phyloP scores from a whole-genome alignment of 208 protist species.

The Trypanosoma boissoni region DNA sequence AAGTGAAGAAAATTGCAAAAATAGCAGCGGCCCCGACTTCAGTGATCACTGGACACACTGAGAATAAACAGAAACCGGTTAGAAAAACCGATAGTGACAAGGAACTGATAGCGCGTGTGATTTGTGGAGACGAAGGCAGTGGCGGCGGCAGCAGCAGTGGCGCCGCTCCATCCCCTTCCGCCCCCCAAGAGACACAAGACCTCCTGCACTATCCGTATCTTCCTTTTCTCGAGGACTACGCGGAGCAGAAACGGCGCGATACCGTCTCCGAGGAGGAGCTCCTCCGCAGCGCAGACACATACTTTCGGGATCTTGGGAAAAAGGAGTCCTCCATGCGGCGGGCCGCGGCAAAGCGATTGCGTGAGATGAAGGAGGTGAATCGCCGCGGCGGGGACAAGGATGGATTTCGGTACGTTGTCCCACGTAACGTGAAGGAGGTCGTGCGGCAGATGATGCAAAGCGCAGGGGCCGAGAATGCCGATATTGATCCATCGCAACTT shows the following conservation, averaged over 20 bases:
- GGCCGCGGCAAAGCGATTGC: conserved; percentile 52
- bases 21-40: conserved; percentile 4
- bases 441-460: conserved; percentile 59
- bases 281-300: conserved; percentile 63
- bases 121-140: conserved; percentile 36
- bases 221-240: conserved; percentile 70
- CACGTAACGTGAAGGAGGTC: conserved; percentile 66
- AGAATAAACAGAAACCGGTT: background rate
- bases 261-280: conserved; percentile 56
- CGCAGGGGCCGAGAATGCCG: conserved; percentile 25
- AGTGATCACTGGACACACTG: conserved; percentile 17
- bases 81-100: conserved; percentile 19
- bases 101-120: conserved; percentile 46
- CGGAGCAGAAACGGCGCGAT: conserved; percentile 60
- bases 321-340: conserved; percentile 51
- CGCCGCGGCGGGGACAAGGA: conserved; percentile 84
- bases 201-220: conserved; percentile 42
- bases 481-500: conserved; percentile 43
- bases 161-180: conserved; percentile 15
- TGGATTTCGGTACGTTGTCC: conserved; percentile 85
- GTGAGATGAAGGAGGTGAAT: conserved; percentile 73
- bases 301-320: conserved; percentile 72
- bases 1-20: conserved; percentile 7
- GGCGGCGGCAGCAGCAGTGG: conserved; percentile 3
- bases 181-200: conserved; percentile 19